Evolutionary conservation across 2,329 filamentous ascomycete species (phyloP), one percentile per base, ranked within the genome.

Genomic region (Clarireedia sp.): DNA sequence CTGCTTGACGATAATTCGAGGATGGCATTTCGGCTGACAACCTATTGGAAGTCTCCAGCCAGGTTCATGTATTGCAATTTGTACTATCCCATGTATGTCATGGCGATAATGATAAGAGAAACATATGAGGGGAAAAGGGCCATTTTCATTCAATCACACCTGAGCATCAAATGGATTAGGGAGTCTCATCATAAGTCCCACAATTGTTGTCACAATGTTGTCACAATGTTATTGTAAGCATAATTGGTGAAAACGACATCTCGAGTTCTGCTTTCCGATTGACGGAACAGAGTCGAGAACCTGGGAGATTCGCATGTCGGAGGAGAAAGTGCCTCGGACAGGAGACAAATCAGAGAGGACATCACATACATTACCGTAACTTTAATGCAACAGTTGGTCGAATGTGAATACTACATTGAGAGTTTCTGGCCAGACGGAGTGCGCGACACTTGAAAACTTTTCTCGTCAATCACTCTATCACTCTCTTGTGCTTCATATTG

Each of bases 401-500:
- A 26, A 46, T 45, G 23, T 52, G 50, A 46, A 52, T 52, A 47
- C 50, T n/a, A 52, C 50, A 52, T 52, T 21, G 36, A 52, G 44
- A 37, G 9, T 33, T 19, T 46, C 24, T 41, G 23, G 19, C 24
- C 50, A 46, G 29, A 46, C 41, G 40, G 40, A 52, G 38, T 19
- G 17, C 17, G 38, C 38, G 7, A 41, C 3, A 47, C 29, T 29
- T 36, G 19, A 19, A 46, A 38, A 17, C 14, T 17, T 21, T 23
- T 52, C 29, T 23, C 3, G 38, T 41, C 38, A 41, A 19, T n/a
- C 38, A 41, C 38, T 41, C 16, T 19, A 41, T 19, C 16, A n/a
- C 16, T 41, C 8, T 41, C 16, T 41, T 19, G 38, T 41, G 38
- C 16, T 41, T n/a, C 17, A 41, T 41, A n/a, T 6, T 41, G 38